Evolutionary conservation across 169 alveolate genomes (phyloP).

Genomic region (Miamiensis avidus): DNA sequence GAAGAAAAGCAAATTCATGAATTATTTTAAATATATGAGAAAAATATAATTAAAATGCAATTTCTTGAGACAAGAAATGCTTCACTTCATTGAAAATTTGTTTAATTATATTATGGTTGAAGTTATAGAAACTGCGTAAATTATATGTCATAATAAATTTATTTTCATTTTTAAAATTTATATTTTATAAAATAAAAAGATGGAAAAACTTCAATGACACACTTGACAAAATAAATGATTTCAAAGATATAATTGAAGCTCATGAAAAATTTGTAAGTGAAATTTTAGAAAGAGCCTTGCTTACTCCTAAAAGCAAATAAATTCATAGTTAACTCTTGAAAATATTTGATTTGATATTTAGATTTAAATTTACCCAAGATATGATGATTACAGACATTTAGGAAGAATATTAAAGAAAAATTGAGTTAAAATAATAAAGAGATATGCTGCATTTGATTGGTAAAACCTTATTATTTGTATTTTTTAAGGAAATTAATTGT

Average conservation of each 20-base stretch:
- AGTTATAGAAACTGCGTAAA: slow-evolving; percentile 66
- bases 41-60: slow-evolving; percentile 47
- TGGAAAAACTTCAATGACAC: slow-evolving; percentile 76
- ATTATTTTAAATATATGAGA: slow-evolving; percentile 44
- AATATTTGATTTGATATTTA: slow-evolving; percentile 62
- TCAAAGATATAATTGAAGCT: slow-evolving; percentile 65
- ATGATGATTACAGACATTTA: slow-evolving; percentile 55
- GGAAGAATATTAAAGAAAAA: slow-evolving; percentile 55
- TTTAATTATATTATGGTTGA: slow-evolving; percentile 81
- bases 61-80: slow-evolving; percentile 68
- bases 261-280: slow-evolving; percentile 68
- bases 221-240: slow-evolving; percentile 64
- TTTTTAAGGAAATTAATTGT: background rate
- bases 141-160: background rate
- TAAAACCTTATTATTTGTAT: background rate
- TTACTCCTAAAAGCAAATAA: slow-evolving; percentile 52
- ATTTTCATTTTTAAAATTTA: too few relatives aligned
- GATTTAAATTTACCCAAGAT: slow-evolving; percentile 59
- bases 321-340: slow-evolving; percentile 52
- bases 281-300: slow-evolving; percentile 67
- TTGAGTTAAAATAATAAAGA: slow-evolving; percentile 12
- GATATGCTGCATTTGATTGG: slow-evolving; percentile 19
- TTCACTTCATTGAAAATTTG: slow-evolving; percentile 75
- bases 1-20: slow-evolving; percentile 43
- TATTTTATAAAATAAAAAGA: slow-evolving; percentile 1